Conservation (phyloP, 106 monocot species). For the Acanthochlamys bracteata region DNA sequence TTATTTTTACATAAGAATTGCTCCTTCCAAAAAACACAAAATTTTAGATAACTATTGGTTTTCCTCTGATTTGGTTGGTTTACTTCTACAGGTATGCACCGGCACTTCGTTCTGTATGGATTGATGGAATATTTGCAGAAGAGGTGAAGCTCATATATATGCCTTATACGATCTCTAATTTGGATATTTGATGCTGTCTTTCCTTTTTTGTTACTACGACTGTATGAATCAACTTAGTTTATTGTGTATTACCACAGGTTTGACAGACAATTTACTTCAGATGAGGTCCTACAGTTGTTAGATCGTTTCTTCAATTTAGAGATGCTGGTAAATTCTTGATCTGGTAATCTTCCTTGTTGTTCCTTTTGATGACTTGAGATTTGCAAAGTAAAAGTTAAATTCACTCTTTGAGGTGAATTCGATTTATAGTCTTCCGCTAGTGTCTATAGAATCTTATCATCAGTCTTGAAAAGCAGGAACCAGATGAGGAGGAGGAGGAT, state of each 20-base stretch:
- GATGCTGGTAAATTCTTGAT: slow-evolving; percentile 57
- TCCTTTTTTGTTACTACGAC: background rate
- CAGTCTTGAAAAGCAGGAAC: background rate
- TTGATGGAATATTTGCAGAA: slow-evolving; percentile 69
- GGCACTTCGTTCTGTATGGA: slow-evolving; percentile 90
- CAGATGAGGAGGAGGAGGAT: background rate
- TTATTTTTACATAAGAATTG: too few species aligned
- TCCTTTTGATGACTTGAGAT: too few species aligned
- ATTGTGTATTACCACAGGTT: slow-evolving; percentile 35
- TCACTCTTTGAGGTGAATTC: too few species aligned
- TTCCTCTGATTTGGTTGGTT: background rate
- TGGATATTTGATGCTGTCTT: background rate
- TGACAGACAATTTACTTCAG: slow-evolving; percentile 66
- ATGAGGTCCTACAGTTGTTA: slow-evolving; percentile 81
- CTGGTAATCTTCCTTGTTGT: too few species aligned
- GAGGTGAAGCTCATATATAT: slow-evolving; percentile 22
- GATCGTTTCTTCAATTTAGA: slow-evolving; percentile 96
- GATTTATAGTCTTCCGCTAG: too few species aligned
- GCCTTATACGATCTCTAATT: too few species aligned
- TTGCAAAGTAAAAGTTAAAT: too few species aligned
- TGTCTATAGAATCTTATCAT: background rate
- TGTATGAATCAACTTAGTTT: background rate
- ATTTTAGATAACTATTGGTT: background rate
- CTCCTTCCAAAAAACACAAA: too few species aligned
- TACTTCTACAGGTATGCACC: slow-evolving; percentile 57